phyloP scores from a whole-genome alignment of 2,329 filamentous ascomycete genomes.

The Madurella fahalii region DNA sequence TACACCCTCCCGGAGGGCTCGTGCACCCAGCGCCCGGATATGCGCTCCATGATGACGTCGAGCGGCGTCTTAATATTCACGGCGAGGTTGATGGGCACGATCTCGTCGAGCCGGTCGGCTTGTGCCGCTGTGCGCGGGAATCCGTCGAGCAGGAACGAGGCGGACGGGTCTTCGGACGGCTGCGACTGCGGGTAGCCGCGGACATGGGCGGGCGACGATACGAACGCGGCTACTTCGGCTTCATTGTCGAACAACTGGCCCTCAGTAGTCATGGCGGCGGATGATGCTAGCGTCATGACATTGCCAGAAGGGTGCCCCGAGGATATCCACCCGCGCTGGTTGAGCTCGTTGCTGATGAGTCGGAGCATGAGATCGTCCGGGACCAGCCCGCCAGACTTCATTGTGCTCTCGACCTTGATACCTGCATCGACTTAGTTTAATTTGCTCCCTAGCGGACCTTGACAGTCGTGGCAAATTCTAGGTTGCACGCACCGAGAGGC shows the following conservation, averaged over 20 bases:
- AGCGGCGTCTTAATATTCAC: conserved; percentile 82
- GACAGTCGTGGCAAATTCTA: background rate
- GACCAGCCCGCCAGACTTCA: conserved; percentile 85
- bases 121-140: conserved; percentile 87
- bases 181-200: conserved; percentile 38
- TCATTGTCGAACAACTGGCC: conserved; percentile 31
- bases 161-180: conserved; percentile 65
- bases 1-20: conserved; percentile 88
- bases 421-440: conserved; percentile 47
- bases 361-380: conserved; percentile 87
- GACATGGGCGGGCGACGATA: conserved; percentile 37
- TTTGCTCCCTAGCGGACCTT: too few species aligned
- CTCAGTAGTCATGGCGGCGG: conserved; percentile 38
- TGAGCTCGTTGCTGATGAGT: conserved; percentile 86
- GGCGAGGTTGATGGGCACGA: conserved; percentile 93
- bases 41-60: conserved; percentile 81
- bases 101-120: conserved; percentile 68
- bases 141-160: conserved; percentile 92
- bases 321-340: conserved; percentile 77
- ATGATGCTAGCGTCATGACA: conserved; percentile 50
- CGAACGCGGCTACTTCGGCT: conserved; percentile 39
- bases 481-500: conserved; percentile 62
- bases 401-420: conserved; percentile 83
- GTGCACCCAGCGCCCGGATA: conserved; percentile 90
- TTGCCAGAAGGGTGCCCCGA: conserved; percentile 38